Conservation (phyloP, 2,329 filamentous ascomycete species). For the Paramyrothecium sp. region DNA sequence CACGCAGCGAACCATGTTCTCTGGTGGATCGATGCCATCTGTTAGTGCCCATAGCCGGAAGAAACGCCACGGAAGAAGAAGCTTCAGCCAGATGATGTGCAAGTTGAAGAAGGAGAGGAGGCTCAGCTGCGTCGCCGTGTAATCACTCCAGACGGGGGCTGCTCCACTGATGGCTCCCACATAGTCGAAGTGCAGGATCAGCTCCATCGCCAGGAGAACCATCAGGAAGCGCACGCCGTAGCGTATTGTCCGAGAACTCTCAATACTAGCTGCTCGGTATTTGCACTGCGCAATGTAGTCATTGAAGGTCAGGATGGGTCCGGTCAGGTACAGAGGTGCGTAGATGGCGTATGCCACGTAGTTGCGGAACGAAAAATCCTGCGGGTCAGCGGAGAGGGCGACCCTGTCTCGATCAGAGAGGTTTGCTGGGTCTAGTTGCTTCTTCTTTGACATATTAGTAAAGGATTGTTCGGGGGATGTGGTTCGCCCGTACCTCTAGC, state of each 20-base stretch:
- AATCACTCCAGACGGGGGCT: constrained; percentile 74
- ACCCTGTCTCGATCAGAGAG: constrained; percentile 89
- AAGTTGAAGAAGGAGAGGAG: constrained; percentile 95
- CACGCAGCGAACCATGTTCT: constrained; percentile 98
- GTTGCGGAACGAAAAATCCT: constrained; percentile 78
- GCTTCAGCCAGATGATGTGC: constrained; percentile 96
- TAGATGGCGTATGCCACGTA: constrained; percentile 90
- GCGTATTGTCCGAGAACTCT: constrained; percentile 66
- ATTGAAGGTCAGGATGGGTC: constrained; percentile 95
- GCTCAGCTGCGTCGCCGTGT: constrained; percentile 82
- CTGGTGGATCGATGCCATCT: constrained; percentile 90
- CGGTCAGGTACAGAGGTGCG: constrained; percentile 87
- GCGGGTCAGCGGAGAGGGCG: constrained; percentile 65
- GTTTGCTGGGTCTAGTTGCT: constrained; percentile 83
- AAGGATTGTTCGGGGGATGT: constrained; percentile 4
- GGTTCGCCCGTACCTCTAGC: constrained; percentile 68
- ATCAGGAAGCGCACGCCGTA: constrained; percentile 83
- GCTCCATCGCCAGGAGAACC: constrained; percentile 82
- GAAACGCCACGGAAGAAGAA: constrained; percentile 95
- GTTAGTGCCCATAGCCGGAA: constrained; percentile 94
- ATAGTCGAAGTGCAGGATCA: constrained; percentile 89
- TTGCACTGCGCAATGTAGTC: constrained; percentile 90
- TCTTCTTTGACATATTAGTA: constrained; percentile 85
- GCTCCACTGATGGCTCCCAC: constrained; percentile 88
- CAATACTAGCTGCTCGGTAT: constrained; percentile 71